phyloP scores from a whole-genome alignment of 306 rosid species.

The Carpinus fangiana region DNA sequence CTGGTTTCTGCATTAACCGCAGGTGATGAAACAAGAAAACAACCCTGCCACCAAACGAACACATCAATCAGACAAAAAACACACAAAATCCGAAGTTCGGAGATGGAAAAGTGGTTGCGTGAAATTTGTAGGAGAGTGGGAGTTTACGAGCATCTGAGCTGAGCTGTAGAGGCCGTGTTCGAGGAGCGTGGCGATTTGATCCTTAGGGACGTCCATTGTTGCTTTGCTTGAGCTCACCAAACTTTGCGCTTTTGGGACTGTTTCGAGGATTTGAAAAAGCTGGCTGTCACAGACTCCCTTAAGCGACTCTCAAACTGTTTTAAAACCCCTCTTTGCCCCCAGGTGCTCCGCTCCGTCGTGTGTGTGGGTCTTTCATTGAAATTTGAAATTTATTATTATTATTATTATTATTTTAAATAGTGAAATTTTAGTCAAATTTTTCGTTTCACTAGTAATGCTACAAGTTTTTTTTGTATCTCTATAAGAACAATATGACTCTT shows the following conservation, averaged over 20 bases:
- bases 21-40: constrained; percentile 95
- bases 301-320: not conserved
- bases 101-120: not conserved
- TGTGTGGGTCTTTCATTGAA: no score
- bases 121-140: not conserved
- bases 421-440: no score
- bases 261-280: not conserved
- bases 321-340: not conserved
- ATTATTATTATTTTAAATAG: no score
- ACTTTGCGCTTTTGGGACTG: constrained; percentile 6
- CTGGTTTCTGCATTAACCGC: constrained; percentile 73
- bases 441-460: no score
- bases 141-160: constrained; percentile 89
- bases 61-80: not conserved
- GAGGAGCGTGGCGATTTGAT: constrained; percentile 79
- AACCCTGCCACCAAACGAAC: constrained; percentile 45
- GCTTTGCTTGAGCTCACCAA: not conserved
- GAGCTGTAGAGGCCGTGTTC: constrained; percentile 91
- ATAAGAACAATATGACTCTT: no score
- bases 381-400: no score
- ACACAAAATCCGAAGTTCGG: not conserved
- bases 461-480: no score
- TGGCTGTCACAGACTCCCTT: constrained; percentile 23
- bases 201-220: constrained; percentile 94
- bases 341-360: not conserved